phyloP scores from a whole-genome alignment of 768 basidiomycete genomes.

The Calocybe indica region DNA sequence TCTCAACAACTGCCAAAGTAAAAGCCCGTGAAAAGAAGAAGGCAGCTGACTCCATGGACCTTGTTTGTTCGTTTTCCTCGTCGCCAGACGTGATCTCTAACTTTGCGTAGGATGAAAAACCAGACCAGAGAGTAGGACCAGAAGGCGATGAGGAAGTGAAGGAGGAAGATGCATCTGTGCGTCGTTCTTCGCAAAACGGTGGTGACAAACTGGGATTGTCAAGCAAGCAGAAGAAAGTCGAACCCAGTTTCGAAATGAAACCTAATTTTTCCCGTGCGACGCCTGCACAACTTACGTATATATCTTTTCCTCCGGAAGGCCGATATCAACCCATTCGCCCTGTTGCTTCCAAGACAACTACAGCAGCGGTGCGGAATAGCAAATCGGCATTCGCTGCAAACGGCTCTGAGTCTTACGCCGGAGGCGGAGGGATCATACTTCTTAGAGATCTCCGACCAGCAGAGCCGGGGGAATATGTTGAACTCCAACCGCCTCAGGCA shows the following conservation, averaged over 20 bases:
- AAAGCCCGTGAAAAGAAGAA: slow-evolving; percentile 93
- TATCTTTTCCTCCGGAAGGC: slow-evolving; percentile 72
- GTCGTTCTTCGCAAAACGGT: too few relatives aligned
- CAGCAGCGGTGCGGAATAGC: slow-evolving; percentile 28
- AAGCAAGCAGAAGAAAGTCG: too few relatives aligned
- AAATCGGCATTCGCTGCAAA: slow-evolving; percentile 19
- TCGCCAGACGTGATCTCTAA: slow-evolving; percentile 9
- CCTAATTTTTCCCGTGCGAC: slow-evolving; percentile 91
- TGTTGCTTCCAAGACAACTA: slow-evolving; percentile 45
- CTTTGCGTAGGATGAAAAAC: slow-evolving; percentile 43
- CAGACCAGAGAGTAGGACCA: slow-evolving; percentile 45
- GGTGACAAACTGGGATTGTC: too few relatives aligned
- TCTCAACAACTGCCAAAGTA: slow-evolving; percentile 97
- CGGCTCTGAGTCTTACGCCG: slow-evolving; percentile 56
- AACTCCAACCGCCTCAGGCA: slow-evolving; percentile 34
- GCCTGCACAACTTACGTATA: slow-evolving; percentile 79
- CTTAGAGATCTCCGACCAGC: slow-evolving; percentile 68
- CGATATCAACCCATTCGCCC: slow-evolving; percentile 89
- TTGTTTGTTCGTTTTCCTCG: slow-evolving; percentile 40
- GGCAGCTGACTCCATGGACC: slow-evolving; percentile 80
- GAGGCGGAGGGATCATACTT: slow-evolving; percentile 86
- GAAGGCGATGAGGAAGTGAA: slow-evolving; percentile 78
- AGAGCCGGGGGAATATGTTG: slow-evolving; percentile 72
- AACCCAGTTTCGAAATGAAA: slow-evolving; percentile 70
- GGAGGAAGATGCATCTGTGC: slow-evolving; percentile 33